Evolutionary conservation across 139 green algal genomes (phyloP).

Genomic region (Astrephomene gubernaculifera): DNA sequence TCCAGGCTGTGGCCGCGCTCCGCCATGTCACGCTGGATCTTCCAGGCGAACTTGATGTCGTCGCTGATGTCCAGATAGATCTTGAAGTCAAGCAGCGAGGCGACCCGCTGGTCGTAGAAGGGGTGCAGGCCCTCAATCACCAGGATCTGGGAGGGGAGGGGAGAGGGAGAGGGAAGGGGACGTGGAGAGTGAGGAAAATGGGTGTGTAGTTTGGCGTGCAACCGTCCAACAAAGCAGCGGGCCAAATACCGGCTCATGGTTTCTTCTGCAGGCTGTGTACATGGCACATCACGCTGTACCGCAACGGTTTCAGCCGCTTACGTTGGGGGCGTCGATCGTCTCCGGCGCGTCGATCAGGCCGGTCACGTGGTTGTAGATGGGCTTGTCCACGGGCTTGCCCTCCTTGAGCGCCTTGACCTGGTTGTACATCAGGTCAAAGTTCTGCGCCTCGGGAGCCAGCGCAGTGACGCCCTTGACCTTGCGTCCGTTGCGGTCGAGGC

Average conservation of each 20-base stretch:
- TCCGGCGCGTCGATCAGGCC: slow-evolving; percentile 97
- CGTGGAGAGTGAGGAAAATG: too few species aligned
- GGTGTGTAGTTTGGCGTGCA: too few species aligned
- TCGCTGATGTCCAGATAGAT: slow-evolving; percentile 99
- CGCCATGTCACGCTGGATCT: slow-evolving; percentile 99
- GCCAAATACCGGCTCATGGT: too few species aligned
- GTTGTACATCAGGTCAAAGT: slow-evolving; percentile 99
- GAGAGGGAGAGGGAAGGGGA: background rate
- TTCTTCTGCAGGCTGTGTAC: too few species aligned
- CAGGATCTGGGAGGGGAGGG: slow-evolving; percentile 73
- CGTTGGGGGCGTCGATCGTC: slow-evolving; percentile 88
- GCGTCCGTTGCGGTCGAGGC: slow-evolving; percentile 93
- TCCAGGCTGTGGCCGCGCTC: slow-evolving; percentile 98
- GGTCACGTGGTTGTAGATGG: slow-evolving; percentile 99
- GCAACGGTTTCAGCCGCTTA: too few species aligned
- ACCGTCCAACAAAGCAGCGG: too few species aligned
- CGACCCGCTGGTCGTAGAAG: slow-evolving; percentile 98
- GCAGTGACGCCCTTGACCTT: slow-evolving; percentile 94
- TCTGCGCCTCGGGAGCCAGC: slow-evolving; percentile 93
- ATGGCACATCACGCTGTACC: too few species aligned
- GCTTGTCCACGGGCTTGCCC: slow-evolving; percentile 97
- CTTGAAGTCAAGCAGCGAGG: slow-evolving; percentile 97
- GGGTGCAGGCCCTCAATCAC: slow-evolving; percentile 99
- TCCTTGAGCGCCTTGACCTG: slow-evolving; percentile 97
- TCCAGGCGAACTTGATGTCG: slow-evolving; percentile 99